Percentiles rank a stretch among this genome's conserved stretches.
phyloP scores from a whole-genome alignment of 805 yeast species.

The Candida yuanshanica region DNA sequence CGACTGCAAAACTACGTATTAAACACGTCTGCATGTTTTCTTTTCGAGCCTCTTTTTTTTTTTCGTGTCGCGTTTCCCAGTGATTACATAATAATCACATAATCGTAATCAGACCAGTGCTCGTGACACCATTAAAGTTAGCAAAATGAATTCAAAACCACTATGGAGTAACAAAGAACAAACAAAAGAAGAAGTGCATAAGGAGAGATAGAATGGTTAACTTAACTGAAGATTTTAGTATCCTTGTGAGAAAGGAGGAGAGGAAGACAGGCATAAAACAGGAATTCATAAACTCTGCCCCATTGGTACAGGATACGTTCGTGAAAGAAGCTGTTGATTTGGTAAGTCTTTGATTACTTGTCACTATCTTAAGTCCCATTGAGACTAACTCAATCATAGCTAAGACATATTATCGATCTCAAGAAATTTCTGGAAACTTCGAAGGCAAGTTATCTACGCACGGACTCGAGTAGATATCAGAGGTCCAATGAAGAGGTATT shows the following conservation, averaged over 20 bases:
- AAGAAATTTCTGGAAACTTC: conserved; percentile 22
- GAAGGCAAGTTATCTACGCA: conserved; percentile 24
- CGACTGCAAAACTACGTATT: too few species aligned
- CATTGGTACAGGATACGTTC: conserved; percentile 18
- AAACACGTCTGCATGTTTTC: neutral
- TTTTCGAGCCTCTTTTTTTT: too few species aligned
- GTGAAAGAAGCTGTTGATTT: conserved; percentile 18
- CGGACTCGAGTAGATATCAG: conserved; percentile 8
- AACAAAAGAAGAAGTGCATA: neutral
- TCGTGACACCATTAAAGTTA: too few species aligned
- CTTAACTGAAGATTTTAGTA: conserved; percentile 11
- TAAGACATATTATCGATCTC: conserved; percentile 24
- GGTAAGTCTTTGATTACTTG: neutral
- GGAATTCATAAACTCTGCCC: neutral
- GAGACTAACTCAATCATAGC: neutral
- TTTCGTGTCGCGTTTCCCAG: neutral
- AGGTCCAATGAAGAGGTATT: conserved; percentile 21
- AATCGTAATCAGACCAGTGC: neutral
- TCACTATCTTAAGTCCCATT: neutral
- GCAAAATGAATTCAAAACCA: neutral
- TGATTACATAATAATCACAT: neutral
- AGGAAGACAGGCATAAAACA: conserved; percentile 6
- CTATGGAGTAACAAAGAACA: neutral
- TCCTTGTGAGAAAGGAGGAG: conserved; percentile 9
- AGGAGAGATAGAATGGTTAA: conserved; percentile 10